Evolutionary conservation across 257 asterid species (phyloP).

Genomic region (Paraleonurus japonicus): DNA sequence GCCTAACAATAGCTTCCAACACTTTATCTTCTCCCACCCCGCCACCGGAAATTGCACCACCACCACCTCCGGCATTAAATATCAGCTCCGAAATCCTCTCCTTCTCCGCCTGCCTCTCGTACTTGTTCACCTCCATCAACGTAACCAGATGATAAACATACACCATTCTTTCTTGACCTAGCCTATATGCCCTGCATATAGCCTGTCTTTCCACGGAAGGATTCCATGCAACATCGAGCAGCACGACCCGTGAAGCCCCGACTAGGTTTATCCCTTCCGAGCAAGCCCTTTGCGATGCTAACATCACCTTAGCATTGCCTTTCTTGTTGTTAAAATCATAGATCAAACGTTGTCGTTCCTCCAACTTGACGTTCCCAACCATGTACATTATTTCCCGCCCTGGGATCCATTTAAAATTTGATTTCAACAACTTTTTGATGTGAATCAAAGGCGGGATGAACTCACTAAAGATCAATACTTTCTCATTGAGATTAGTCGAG

Average conservation of each 20-base stretch:
- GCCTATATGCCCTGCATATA: constrained; percentile 71
- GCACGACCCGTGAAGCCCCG: constrained; percentile 82
- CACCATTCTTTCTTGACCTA: constrained; percentile 69
- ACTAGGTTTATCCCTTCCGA: constrained; percentile 75
- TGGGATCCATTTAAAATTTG: constrained; percentile 47
- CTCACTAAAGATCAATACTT: constrained; percentile 63
- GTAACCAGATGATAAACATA: constrained; percentile 64
- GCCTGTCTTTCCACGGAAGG: constrained; percentile 77
- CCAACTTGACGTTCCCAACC: constrained; percentile 42
- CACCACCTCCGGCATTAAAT: constrained; percentile 28
- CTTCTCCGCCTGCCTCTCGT: constrained; percentile 41
- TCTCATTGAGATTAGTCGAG: constrained; percentile 36
- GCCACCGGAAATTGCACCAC: neutral
- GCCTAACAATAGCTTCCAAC: constrained; percentile 54
- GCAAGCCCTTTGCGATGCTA: constrained; percentile 75
- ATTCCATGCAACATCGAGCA: constrained; percentile 82
- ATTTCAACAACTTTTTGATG: constrained; percentile 40
- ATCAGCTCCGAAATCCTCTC: constrained; percentile 51
- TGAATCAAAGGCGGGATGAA: constrained; percentile 47
- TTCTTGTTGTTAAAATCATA: constrained; percentile 43
- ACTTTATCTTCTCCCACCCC: constrained; percentile 40
- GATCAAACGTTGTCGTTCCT: constrained; percentile 49
- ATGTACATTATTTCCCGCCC: constrained; percentile 66
- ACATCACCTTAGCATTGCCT: constrained; percentile 51
- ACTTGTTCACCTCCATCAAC: constrained; percentile 50